Percentiles rank a stretch among this genome's conserved stretches.
phyloP scores from a whole-genome alignment of 768 basidiomycete species.

The Termitomyces sp. region DNA sequence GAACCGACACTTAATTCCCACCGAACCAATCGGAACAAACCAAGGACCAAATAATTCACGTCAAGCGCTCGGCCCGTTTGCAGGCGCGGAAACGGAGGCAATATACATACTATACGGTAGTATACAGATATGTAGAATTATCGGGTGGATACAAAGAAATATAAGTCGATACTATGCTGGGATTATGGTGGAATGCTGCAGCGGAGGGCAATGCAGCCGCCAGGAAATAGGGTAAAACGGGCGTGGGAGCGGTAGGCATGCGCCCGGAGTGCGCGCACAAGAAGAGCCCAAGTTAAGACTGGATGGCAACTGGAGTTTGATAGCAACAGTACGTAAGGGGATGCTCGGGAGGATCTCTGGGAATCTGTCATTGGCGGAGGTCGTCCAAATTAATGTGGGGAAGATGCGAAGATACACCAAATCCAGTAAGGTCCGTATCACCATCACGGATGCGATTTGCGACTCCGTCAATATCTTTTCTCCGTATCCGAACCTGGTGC shows the following conservation, averaged over 20 bases:
- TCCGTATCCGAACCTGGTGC: conserved; percentile 32
- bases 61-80: conserved; percentile 15
- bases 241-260: conserved; percentile 50
- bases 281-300: conserved; percentile 37
- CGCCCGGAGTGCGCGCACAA: conserved; percentile 45
- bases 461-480: conserved; percentile 21
- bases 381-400: conserved; percentile 40
- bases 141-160: conserved; percentile 17
- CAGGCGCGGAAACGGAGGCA: conserved; percentile 13
- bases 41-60: conserved; percentile 29
- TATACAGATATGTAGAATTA: conserved; percentile 11
- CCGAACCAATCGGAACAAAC: conserved; percentile 66
- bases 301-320: conserved; percentile 38
- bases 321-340: conserved; percentile 40
- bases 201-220: conserved; percentile 13
- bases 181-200: conserved; percentile 16
- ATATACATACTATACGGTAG: no score
- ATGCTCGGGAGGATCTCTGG: conserved; percentile 24
- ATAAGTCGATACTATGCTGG: conserved; percentile 17
- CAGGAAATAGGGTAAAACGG: conserved; percentile 31
- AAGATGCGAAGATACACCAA: conserved; percentile 27
- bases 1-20: conserved; percentile 48
- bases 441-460: conserved; percentile 13
- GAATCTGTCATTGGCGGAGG: conserved; percentile 38
- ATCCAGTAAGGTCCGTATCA: conserved; percentile 13